Evolutionary conservation across 352 stramenopile species (phyloP).

Genomic region (Phytophthora brassicae): DNA sequence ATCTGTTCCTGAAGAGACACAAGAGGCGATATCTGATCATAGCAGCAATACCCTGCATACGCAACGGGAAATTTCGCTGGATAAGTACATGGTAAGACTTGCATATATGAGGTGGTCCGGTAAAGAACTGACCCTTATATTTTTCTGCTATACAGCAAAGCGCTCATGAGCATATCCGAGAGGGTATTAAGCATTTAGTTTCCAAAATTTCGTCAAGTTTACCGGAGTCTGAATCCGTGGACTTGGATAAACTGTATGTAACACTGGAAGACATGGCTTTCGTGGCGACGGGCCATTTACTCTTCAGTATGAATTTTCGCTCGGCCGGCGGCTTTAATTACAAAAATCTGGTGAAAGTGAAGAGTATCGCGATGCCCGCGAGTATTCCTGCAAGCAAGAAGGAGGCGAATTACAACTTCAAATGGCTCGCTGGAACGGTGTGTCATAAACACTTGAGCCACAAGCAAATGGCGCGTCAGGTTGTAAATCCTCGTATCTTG

Average conservation of each 20-base stretch:
- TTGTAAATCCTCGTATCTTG: conserved; percentile 97
- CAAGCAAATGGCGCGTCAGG: conserved; percentile 94
- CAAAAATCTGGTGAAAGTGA: conserved; percentile 75
- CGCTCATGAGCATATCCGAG: conserved; percentile 61
- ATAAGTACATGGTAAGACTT: conserved; percentile 72
- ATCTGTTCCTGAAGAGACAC: conserved; percentile 30
- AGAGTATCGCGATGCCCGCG: conserved; percentile 67
- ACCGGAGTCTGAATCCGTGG: conserved; percentile 25
- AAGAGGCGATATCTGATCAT: conserved; percentile 14
- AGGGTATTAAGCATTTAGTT: conserved; percentile 51
- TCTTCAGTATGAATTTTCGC: conserved; percentile 85
- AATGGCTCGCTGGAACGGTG: conserved; percentile 94
- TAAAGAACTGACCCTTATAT: conserved; percentile 6
- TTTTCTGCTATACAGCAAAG: conserved; percentile 43
- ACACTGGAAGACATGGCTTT: conserved; percentile 79
- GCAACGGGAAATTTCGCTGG: conserved; percentile 61
- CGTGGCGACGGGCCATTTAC: conserved; percentile 67
- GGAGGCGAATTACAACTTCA: conserved; percentile 86
- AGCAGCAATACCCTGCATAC: conserved; percentile 42
- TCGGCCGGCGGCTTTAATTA: conserved; percentile 81
- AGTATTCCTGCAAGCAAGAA: conserved; percentile 74
- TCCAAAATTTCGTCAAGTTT: conserved; percentile 36
- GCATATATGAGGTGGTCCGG: neutral
- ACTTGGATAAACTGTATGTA: conserved; percentile 42
- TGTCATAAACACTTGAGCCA: conserved; percentile 97